These are phyloP conservation scores for Sarcodon sp. DNA, from an alignment of 768 basidiomycete species.

Conservation along the genomic window DNA sequence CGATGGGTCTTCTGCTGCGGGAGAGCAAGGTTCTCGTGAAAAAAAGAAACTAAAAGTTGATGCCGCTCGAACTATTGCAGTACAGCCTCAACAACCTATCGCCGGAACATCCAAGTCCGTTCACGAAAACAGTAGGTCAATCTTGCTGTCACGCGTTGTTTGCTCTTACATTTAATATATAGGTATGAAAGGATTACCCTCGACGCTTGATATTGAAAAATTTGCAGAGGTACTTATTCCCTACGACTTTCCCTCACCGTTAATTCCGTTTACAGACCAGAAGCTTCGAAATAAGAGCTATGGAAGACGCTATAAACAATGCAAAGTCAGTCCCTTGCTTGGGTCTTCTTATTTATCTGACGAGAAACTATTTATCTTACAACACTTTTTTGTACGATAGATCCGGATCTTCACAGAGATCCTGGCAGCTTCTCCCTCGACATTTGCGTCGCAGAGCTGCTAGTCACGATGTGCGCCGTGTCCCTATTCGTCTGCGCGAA, in stretches of 20 bases:
- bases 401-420: conserved; percentile 59
- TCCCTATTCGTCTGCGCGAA: conserved; percentile 72
- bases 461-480: conserved; percentile 86
- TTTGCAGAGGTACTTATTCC: conserved; percentile 56
- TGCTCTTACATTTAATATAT: neutral
- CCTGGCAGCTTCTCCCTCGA: conserved; percentile 88
- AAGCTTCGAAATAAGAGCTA: conserved; percentile 80
- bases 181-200: conserved; percentile 55
- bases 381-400: conserved; percentile 20
- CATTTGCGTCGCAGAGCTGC: conserved; percentile 88
- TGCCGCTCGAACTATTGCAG: conserved; percentile 52
- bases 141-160: neutral
- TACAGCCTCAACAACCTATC: conserved; percentile 31
- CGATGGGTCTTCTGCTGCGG: conserved; percentile 9
- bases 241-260: neutral
- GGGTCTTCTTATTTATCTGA: neutral
- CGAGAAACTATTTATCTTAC: neutral
- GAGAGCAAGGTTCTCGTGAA: conserved; percentile 27
- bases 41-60: conserved; percentile 61
- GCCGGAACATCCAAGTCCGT: conserved; percentile 28
- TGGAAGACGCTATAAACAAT: conserved; percentile 77
- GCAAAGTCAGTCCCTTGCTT: conserved; percentile 36
- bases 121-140: conserved; percentile 26
- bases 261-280: conserved; percentile 40
- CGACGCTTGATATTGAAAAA: conserved; percentile 73